Percentiles rank a stretch among this genome's conserved stretches.
These are phyloP conservation scores for Dendrobium nobile DNA, from an alignment of 106 monocot genomes.

Conservation along the genomic window DNA sequence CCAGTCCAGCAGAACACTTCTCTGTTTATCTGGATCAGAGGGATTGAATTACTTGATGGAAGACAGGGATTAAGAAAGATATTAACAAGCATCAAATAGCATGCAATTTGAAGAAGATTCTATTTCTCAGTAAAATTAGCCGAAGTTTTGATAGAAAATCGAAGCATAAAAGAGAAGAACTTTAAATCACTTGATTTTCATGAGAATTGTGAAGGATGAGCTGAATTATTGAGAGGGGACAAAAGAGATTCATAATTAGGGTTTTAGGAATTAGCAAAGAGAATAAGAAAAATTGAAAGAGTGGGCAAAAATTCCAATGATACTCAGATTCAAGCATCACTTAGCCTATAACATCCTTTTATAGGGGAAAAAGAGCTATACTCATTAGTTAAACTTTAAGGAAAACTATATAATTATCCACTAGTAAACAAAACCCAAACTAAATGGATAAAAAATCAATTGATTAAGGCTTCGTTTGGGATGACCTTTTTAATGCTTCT, in stretches of 20 bases:
- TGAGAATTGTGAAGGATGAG: neutral
- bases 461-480: too few relatives aligned
- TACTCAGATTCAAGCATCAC: too few relatives aligned
- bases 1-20: constrained; percentile 25
- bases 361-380: too few relatives aligned
- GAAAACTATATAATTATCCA: too few relatives aligned
- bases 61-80: neutral
- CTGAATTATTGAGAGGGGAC: neutral
- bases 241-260: neutral
- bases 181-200: neutral
- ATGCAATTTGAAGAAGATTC: neutral
- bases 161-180: neutral
- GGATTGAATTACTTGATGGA: neutral
- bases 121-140: neutral
- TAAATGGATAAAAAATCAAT: too few relatives aligned
- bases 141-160: neutral
- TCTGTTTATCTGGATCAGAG: constrained; percentile 2
- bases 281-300: neutral
- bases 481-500: too few relatives aligned
- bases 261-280: neutral
- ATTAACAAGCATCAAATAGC: neutral
- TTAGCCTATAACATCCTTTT: too few relatives aligned
- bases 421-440: too few relatives aligned
- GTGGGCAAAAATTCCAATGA: too few relatives aligned
- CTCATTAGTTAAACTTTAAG: too few relatives aligned